These are phyloP conservation scores for Pseudoscleropodium purum DNA, from an alignment of 225 moss, liverwort and hornwort species.

Conservation along the genomic window DNA sequence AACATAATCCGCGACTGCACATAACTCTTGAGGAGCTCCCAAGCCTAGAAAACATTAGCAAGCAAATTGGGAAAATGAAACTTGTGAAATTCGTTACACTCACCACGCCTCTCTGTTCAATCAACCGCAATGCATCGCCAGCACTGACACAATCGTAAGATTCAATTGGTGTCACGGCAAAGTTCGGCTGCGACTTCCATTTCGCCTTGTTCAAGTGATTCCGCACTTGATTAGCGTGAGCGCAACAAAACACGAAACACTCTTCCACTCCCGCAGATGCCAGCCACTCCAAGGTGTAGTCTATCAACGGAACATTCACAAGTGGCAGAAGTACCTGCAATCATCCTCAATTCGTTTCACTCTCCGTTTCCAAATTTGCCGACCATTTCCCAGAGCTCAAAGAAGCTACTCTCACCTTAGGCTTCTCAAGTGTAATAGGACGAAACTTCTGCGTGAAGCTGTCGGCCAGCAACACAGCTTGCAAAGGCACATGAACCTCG, in stretches of 20 bases:
- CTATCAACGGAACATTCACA: constrained; percentile 98
- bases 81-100: not conserved
- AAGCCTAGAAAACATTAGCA: not conserved
- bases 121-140: constrained; percentile 87
- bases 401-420: constrained; percentile 47
- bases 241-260: constrained; percentile 92
- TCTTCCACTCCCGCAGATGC: constrained; percentile 92
- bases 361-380: not conserved
- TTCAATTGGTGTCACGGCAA: constrained; percentile 69
- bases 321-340: constrained; percentile 87
- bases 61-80: not conserved
- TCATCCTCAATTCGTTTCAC: not conserved
- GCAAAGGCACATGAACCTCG: constrained; percentile 77
- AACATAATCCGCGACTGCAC: not conserved
- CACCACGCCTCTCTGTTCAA: constrained; percentile 94
- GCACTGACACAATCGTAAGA: constrained; percentile 97
- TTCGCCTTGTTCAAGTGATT: constrained; percentile 60
- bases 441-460: constrained; percentile 96
- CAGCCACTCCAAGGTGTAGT: constrained; percentile 93
- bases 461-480: constrained; percentile 90
- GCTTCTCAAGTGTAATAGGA: constrained; percentile 92
- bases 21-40: not conserved
- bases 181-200: constrained; percentile 80
- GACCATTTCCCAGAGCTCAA: not conserved
- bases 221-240: constrained; percentile 84